Conservation (phyloP, 2,329 filamentous ascomycete genomes). For the Pezicula rhizophila region DNA sequence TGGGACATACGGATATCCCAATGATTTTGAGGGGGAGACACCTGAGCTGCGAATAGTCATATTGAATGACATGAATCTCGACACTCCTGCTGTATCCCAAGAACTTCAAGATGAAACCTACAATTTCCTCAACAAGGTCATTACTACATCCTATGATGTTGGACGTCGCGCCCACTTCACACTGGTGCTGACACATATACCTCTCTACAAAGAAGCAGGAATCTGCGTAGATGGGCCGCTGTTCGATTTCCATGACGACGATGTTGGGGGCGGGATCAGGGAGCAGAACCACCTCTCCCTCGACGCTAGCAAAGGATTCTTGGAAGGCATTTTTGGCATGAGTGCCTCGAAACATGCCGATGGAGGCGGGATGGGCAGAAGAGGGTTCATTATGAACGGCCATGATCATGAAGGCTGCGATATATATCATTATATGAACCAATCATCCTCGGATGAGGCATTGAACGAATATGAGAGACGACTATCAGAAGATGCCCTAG, state of each 20-base stretch:
- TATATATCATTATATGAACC: slow-evolving; percentile 74
- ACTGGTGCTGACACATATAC: slow-evolving; percentile 85
- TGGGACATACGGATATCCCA: slow-evolving; percentile 32
- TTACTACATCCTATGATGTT: slow-evolving; percentile 55
- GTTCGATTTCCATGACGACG: slow-evolving; percentile 69
- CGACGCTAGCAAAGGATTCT: slow-evolving; percentile 65
- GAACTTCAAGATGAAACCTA: slow-evolving; percentile 73
- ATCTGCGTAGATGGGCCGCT: slow-evolving; percentile 79
- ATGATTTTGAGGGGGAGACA: slow-evolving; percentile 37
- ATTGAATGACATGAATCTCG: slow-evolving; percentile 90
- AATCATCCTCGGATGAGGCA: slow-evolving; percentile 32
- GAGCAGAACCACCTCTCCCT: slow-evolving; percentile 88
- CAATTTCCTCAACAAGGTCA: slow-evolving; percentile 65
- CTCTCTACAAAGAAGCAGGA: slow-evolving; percentile 75
- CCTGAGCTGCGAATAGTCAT: slow-evolving; percentile 73
- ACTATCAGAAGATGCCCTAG: neutral
- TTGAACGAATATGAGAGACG: slow-evolving; percentile 4
- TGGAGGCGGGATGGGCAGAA: slow-evolving; percentile 58
- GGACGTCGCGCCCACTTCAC: slow-evolving; percentile 64
- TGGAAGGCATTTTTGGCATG: slow-evolving; percentile 80
- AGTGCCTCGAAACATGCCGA: slow-evolving; percentile 54
- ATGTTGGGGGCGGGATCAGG: slow-evolving; percentile 63
- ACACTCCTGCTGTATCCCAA: slow-evolving; percentile 66
- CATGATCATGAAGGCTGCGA: slow-evolving; percentile 96
- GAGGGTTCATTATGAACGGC: slow-evolving; percentile 79